Evolutionary conservation across 176 grass and related monocot species (phyloP), one percentile per base, ranked within the genome.

Genomic region (Hordeum vulgare): DNA sequence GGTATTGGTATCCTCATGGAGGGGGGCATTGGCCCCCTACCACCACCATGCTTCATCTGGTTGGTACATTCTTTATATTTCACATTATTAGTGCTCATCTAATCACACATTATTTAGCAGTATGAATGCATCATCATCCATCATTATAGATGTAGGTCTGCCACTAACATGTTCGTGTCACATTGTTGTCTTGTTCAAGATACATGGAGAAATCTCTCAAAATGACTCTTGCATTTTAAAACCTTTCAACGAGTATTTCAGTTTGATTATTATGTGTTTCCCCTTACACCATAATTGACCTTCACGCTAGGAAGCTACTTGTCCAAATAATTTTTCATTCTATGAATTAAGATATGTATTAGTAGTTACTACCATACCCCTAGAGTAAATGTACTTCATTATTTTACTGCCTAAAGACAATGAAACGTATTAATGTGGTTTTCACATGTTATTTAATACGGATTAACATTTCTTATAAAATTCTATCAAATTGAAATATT

Each of bases 161-260:
- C 27, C 25, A 36, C 33, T 67, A 3, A 74, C 14, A 31, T 53
- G 12, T 26, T 24, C 3, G 11, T 42, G n/a, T 4, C 68, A 27
- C 54, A 5, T 47, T 54, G 20, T 77, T 75, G 64, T 35, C 11
- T 81, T 44, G 2, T 75, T 25, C 26, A 86, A 26, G 70, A 86
- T 35, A 86, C 75, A 14, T 86, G 85, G 85, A 54, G 85, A 37
- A 87, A 87, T 28, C 27, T 82, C 8, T 28, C 36, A 15, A 66
- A 65, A 29, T 11, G 5, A 15, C 68, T 44, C 1, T 26, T 71
- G 12, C 25, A 23, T 26, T 71, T 15, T 17, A 26, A 40, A 8
- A 25, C 21, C 14, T 11, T 11, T 25, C 5, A 42, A 41, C 41
- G 66, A 24, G 21, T 70, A 41, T 24, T 70, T 13, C 2, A 0